phyloP scores from a whole-genome alignment of 495 filamentous ascomycete species.

The Corynascus novoguineensis region DNA sequence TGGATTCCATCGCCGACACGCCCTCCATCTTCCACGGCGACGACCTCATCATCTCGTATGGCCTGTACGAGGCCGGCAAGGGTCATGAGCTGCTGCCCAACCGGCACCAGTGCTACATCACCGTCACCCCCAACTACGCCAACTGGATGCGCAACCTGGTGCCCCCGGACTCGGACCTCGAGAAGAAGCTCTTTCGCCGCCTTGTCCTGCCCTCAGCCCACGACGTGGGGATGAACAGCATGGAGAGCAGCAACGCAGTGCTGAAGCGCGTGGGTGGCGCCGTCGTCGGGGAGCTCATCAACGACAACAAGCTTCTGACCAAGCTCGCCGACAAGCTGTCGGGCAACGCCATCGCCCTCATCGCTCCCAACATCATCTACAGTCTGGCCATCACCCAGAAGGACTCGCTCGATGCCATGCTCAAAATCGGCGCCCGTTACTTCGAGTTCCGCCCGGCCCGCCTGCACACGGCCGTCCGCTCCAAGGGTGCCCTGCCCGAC shows the following conservation, averaged over 20 bases:
- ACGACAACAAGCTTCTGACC: constrained; percentile 26
- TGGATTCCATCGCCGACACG: constrained; percentile 42
- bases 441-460: constrained; percentile 53
- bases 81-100: constrained; percentile 40
- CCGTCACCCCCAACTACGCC: constrained; percentile 41
- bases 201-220: constrained; percentile 46
- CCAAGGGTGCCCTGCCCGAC: constrained; percentile 37
- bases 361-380: constrained; percentile 48
- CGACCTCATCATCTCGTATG: constrained; percentile 38
- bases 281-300: constrained; percentile 35
- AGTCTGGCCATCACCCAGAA: constrained; percentile 53
- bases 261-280: constrained; percentile 36
- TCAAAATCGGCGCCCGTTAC: constrained; percentile 48
- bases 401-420: constrained; percentile 41
- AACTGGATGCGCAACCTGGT: constrained; percentile 45
- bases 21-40: constrained; percentile 35
- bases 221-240: constrained; percentile 53
- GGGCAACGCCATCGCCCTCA: constrained; percentile 32
- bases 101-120: constrained; percentile 49
- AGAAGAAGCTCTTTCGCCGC: constrained; percentile 39
- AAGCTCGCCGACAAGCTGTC: constrained; percentile 31
- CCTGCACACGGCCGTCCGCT: constrained; percentile 36
- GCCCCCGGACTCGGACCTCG: constrained; percentile 37
- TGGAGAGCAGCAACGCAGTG: constrained; percentile 38
- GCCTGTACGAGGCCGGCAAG: constrained; percentile 48